phyloP scores from a whole-genome alignment of 352 stramenopile species.

The Phytopythium sindhum region DNA sequence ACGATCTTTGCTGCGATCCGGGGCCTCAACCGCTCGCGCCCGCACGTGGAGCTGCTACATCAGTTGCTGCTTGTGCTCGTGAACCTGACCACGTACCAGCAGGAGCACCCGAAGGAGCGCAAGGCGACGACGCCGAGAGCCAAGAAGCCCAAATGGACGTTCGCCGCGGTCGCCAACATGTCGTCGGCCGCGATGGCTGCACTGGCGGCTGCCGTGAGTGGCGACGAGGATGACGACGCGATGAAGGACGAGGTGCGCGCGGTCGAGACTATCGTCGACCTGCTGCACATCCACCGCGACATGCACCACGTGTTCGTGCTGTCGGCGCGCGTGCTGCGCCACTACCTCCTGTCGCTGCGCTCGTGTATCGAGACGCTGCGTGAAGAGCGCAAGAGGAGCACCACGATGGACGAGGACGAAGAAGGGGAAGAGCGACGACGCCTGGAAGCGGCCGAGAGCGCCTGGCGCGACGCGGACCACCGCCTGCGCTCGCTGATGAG shows the following conservation, averaged over 20 bases:
- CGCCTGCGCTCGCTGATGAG: conserved; percentile 47
- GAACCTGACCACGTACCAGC: conserved; percentile 84
- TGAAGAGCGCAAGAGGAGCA: background rate
- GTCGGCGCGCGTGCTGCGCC: conserved; percentile 51
- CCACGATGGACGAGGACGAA: conserved; percentile 2
- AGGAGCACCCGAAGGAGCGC: conserved; percentile 23
- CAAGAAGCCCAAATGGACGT: conserved; percentile 15
- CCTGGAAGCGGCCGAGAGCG: conserved; percentile 18
- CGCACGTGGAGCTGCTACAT: conserved; percentile 93
- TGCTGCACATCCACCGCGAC: conserved; percentile 94
- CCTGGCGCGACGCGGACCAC: conserved; percentile 53
- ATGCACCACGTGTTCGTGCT: conserved; percentile 83
- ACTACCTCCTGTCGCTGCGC: conserved; percentile 44
- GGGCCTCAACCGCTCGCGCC: conserved; percentile 93
- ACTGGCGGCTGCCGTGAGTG: conserved; percentile 3
- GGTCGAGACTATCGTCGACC: conserved; percentile 89
- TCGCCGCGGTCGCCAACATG: conserved; percentile 8
- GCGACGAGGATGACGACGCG: conserved; percentile 25
- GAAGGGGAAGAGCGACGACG: conserved; percentile 6
- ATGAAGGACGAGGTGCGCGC: conserved; percentile 54
- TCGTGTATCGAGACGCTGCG: conserved; percentile 14
- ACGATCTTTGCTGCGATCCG: conserved; percentile 92
- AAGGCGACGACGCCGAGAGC: conserved; percentile 31
- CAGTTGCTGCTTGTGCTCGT: conserved; percentile 76
- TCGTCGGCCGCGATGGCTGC: conserved; percentile 6